Base-by-base conservation (phyloP, 2,329 filamentous ascomycete species). In the Xylaria sp. region DNA sequence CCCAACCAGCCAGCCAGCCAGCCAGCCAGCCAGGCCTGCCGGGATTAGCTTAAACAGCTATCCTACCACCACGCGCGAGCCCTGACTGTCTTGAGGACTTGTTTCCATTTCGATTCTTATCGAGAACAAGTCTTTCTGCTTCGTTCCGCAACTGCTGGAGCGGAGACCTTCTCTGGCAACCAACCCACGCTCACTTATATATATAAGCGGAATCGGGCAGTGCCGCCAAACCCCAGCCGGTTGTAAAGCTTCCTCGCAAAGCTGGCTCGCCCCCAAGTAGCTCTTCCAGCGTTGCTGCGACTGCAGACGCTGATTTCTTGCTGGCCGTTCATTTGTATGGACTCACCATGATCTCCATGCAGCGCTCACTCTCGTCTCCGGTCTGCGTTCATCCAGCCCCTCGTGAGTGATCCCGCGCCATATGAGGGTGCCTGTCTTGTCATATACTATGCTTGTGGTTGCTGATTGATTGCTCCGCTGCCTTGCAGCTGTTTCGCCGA, bases 331-430 rank as follows among this genome's bases (percentile, higher is more conserved):
- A 66, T 68, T 72, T 75, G 72, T 73, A 82, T 82, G 80, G 78
- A 76, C 76, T 77, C 81, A 83, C 75, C 77, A 86, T 87, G 83
- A 83, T 84, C 75, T 83, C 84, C 77, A 86, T 87, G 84, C 83
- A 87, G 78, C 83, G 83, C 71, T 87, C 85, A 67, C 79, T 84
- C 66, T 88, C 87, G 69, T 88, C 87, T 76, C 84, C 86, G 71
- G 85, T 86, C 77, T 82, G 82, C 78, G 80, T 82, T 69, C 80
- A 82, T 72, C 79, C 83, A 69, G 83, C 84, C 76, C 79, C 83
- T 72, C 82, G 87, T 89, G 87, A 75, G 87, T 89, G 68, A 62
- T 51, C 65, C 52, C 49, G 50, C 59, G 46, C 58, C 37, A 46
- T 31, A 28, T 31, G 23, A 28, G 43, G 46, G 37, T 46, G 14